phyloP scores from a whole-genome alignment of 2,329 filamentous ascomycete species.

The Akanthomyces muscarius region DNA sequence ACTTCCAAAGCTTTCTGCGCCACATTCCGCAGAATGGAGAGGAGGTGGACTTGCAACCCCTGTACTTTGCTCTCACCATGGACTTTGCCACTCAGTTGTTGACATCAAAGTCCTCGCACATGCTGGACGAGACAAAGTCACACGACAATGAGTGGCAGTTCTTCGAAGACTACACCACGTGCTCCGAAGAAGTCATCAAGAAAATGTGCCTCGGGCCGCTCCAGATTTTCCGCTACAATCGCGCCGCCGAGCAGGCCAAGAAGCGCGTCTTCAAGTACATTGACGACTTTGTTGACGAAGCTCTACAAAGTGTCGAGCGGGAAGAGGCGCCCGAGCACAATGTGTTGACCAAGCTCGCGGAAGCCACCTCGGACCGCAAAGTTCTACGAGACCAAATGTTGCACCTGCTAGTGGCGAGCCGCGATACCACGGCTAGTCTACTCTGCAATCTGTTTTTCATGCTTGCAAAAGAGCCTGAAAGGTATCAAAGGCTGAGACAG shows the following conservation, averaged over 20 bases:
- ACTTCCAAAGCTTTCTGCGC: conserved; percentile 38
- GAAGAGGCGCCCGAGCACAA: conserved; percentile 21
- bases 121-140: conserved; percentile 18
- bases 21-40: conserved; percentile 26
- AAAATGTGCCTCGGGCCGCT: conserved; percentile 29
- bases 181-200: conserved; percentile 26
- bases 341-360: conserved; percentile 25
- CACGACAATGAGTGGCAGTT: conserved; percentile 28
- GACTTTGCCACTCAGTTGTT: conserved; percentile 54
- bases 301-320: background rate
- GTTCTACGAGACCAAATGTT: conserved; percentile 26
- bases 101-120: conserved; percentile 44
- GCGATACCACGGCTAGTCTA: conserved; percentile 37
- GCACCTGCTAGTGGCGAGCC: conserved; percentile 32
- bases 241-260: conserved; percentile 26
- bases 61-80: conserved; percentile 54
- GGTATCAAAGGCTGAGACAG: conserved; percentile 39
- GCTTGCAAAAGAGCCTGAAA: conserved; percentile 30
- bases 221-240: conserved; percentile 27
- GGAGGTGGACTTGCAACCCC: conserved; percentile 46
- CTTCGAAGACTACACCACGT: conserved; percentile 35
- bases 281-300: conserved; percentile 38
- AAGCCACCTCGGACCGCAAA: conserved; percentile 15
- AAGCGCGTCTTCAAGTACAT: conserved; percentile 37
- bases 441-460: conserved; percentile 32